A percentile compares a stretch with the other conserved stretches of the same genome.
phyloP scores from a whole-genome alignment of 495 filamentous ascomycete species.

The Parmelia sp. region DNA sequence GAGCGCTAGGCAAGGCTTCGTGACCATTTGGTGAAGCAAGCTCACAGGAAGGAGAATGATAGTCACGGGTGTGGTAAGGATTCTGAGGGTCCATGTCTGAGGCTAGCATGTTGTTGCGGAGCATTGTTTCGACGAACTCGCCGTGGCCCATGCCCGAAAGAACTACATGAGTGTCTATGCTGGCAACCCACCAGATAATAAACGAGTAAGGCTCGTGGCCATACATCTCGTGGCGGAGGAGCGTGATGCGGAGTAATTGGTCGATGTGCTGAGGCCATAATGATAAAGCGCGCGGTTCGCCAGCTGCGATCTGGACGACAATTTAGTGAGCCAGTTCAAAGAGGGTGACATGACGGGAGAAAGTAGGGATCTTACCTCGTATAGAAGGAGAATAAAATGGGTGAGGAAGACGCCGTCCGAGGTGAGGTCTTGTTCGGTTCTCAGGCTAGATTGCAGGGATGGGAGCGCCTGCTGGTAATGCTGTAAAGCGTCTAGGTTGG shows the following conservation, averaged over 20 bases:
- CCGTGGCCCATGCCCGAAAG: conserved; percentile 48
- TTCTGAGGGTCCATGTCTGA: conserved; percentile 23
- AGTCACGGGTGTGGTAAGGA: conserved; percentile 31
- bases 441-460: conserved; percentile 42
- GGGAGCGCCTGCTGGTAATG: conserved; percentile 53
- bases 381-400: conserved; percentile 55
- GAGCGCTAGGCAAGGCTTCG: conserved; percentile 37
- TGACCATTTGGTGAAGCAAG: conserved; percentile 32
- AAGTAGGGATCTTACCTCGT: conserved; percentile 40
- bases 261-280: conserved; percentile 53
- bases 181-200: conserved; percentile 51
- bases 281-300: conserved; percentile 40
- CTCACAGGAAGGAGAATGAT: conserved; percentile 26
- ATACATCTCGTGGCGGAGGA: conserved; percentile 41
- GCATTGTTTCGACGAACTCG: conserved; percentile 43
- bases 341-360: not conserved
- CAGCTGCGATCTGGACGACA: conserved; percentile 39
- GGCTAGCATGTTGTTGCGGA: conserved; percentile 46
- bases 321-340: not conserved
- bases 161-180: conserved; percentile 52
- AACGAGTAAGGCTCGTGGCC: conserved; percentile 46
- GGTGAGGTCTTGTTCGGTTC: conserved; percentile 43
- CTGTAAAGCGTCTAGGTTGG: conserved; percentile 45
- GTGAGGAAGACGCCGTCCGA: conserved; percentile 54
- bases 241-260: conserved; percentile 46